Evolutionary conservation across 176 grass and related monocot species (phyloP), one percentile per base, ranked within the genome.

Genomic region (Olyra latifolia): DNA sequence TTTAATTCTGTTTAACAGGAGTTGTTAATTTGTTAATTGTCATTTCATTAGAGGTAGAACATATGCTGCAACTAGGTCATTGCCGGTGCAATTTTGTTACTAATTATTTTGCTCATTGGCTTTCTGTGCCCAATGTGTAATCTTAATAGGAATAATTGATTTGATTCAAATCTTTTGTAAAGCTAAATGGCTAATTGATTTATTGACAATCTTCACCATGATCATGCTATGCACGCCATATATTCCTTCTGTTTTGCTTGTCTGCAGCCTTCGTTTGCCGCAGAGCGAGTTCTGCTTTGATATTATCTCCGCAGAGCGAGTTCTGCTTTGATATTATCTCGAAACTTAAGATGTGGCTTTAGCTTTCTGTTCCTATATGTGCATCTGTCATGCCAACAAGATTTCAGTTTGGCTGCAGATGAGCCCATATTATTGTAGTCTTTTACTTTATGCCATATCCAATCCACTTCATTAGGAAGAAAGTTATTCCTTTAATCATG

Each of bases 31-130:
- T 86, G 87, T 83, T 78, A n/a, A 86, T 77, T 65, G 38, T 87
- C 68, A 75, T 69, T 92, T 83, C 38, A 83, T 80, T 82, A 77
- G 70, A 69, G 40, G 69, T 85, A 80, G 74, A 74, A 71, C 47
- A 81, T 62, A 75, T 86, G 82, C 82, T 84, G 84, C 83, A 83
- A 77, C 80, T 89, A 83, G 82, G 88, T 82, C 72, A 89, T 86
- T 85, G 71, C 75, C 20, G 52, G 58, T 93, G 86, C 87, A 75
- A 78, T 86, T 55, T 54, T 90, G 54, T 62, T 52, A 55, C 78
- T 82, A 57, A 89, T 84, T 67, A 66, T 70, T 87, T 62, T 71
- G 20, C 24, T 77, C 56, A 67, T 89, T 81, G 41, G 45, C 20
- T 82, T 61, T 53, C 23, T 72, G 42, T 24, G 45, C 38, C 39